Evolutionary conservation across 331 rosid genomes (phyloP).

Genomic region (Quercus tomentella): DNA sequence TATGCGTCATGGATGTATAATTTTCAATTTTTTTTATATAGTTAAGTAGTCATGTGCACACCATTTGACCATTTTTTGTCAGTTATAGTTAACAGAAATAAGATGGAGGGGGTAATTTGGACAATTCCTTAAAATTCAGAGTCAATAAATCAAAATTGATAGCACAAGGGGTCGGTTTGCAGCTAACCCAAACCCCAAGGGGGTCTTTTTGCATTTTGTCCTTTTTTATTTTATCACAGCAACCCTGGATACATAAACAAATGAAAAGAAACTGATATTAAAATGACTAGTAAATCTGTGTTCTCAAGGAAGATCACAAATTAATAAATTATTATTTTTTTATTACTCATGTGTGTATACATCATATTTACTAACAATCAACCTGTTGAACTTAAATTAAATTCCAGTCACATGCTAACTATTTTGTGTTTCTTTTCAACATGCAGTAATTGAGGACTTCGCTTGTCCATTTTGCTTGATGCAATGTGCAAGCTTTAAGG

Average conservation of each 20-base stretch:
- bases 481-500: conserved; percentile 94
- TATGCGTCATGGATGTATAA: too few species aligned
- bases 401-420: neutral
- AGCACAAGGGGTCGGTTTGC: too few species aligned
- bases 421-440: conserved; percentile 16
- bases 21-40: too few species aligned
- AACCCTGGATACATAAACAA: neutral
- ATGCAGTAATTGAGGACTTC: conserved; percentile 88
- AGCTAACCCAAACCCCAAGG: too few species aligned
- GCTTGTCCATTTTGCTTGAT: conserved; percentile 96
- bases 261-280: neutral
- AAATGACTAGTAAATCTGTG: neutral
- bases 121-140: too few species aligned
- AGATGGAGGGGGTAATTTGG: too few species aligned
- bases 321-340: neutral
- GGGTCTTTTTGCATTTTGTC: too few species aligned
- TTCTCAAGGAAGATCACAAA: too few species aligned
- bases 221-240: neutral
- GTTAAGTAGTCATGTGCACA: too few species aligned
- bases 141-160: too few species aligned
- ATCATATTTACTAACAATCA: neutral
- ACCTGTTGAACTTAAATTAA: neutral
- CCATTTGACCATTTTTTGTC: too few species aligned
- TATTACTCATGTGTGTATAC: neutral
- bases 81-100: too few species aligned